Percentiles rank a stretch among this genome's conserved stretches.
phyloP scores from a whole-genome alignment of 495 filamentous ascomycete species.

The Penicillium waksmanii region DNA sequence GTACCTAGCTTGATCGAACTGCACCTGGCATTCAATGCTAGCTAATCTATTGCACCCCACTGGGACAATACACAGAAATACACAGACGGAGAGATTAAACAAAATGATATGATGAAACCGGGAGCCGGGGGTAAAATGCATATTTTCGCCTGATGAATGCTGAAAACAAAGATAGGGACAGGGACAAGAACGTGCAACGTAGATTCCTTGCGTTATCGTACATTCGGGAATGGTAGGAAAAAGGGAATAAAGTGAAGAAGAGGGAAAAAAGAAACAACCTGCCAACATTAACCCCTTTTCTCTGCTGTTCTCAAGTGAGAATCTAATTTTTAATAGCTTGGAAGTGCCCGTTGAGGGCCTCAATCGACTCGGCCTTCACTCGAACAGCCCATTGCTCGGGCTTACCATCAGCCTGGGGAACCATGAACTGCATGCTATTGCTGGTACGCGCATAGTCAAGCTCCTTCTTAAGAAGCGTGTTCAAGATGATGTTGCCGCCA shows the following conservation, averaged over 20 bases:
- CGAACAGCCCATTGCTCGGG: slow-evolving; percentile 68
- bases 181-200: not conserved
- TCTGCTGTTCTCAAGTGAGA: not conserved
- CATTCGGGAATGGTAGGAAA: not conserved
- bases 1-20: no score
- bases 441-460: slow-evolving; percentile 58
- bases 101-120: not conserved
- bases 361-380: slow-evolving; percentile 58
- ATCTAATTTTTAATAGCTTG: slow-evolving; percentile 30
- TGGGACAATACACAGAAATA: not conserved
- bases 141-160: slow-evolving; percentile 1
- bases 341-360: slow-evolving; percentile 38
- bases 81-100: not conserved
- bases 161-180: not conserved
- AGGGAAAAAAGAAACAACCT: not conserved
- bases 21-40: no score
- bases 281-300: not conserved
- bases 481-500: slow-evolving; percentile 69
- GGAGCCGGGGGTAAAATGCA: not conserved
- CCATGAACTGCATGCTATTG: slow-evolving; percentile 61
- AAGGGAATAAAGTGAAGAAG: no score
- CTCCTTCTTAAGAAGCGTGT: slow-evolving; percentile 61
- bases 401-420: slow-evolving; percentile 52
- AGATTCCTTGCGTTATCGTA: slow-evolving; percentile 5
- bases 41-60: no score